A percentile compares a stretch with the other conserved stretches of the same genome.
Conservation (phyloP, 2,329 filamentous ascomycete species). For the Pleomassaria siparia region DNA sequence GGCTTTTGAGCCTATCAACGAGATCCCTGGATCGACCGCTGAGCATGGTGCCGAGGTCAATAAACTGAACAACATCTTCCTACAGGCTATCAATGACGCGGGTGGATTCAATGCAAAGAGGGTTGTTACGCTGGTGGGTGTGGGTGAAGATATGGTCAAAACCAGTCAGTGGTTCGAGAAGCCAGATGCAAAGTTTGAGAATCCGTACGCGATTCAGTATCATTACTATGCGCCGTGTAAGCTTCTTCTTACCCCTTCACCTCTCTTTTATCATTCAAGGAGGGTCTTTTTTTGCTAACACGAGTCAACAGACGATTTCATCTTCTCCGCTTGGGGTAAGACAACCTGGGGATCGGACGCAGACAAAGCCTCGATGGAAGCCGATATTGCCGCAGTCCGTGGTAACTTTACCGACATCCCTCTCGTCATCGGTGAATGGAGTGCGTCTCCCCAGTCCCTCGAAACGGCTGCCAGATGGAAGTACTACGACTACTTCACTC, state of each 20-base stretch:
- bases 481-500: conserved; percentile 58
- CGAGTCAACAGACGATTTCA: conserved; percentile 32
- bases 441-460: conserved; percentile 52
- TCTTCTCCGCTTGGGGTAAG: conserved; percentile 56
- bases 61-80: conserved; percentile 59
- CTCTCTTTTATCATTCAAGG: background rate
- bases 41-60: conserved; percentile 56
- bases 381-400: conserved; percentile 55
- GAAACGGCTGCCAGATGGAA: conserved; percentile 61
- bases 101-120: conserved; percentile 59
- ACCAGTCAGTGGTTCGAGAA: conserved; percentile 58
- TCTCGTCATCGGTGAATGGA: conserved; percentile 61
- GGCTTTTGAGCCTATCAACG: conserved; percentile 63
- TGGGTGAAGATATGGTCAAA: conserved; percentile 54
- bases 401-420: conserved; percentile 59
- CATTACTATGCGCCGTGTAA: conserved; percentile 63
- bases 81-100: conserved; percentile 55
- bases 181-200: conserved; percentile 50
- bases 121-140: conserved; percentile 59
- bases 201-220: conserved; percentile 63
- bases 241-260: conserved; percentile 1
- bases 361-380: conserved; percentile 53
- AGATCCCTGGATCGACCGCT: conserved; percentile 56
- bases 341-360: conserved; percentile 60
- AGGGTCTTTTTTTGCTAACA: background rate